Base-by-base conservation (phyloP, 2,329 filamentous ascomycete genomes). In the Alternaria brassicae region DNA sequence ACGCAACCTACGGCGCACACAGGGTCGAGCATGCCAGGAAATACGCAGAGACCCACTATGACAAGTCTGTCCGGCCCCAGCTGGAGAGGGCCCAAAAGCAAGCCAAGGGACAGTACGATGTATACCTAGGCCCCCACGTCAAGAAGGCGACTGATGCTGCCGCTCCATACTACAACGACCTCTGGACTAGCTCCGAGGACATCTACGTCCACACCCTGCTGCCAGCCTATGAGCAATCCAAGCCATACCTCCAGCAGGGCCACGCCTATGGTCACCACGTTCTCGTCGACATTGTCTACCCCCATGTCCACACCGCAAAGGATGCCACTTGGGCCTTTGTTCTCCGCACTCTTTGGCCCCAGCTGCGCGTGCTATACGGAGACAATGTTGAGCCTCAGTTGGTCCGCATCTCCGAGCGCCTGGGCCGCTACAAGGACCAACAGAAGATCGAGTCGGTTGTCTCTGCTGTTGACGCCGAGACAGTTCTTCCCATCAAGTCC, bases 331-430 rank as follows among this genome's bases (percentile, higher is more conserved):
- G 88, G 58, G 80, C 85, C 12, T 94, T 97, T 72, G 80, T 96
- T 32, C 87, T 92, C 58, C 86, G 87, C 45, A 89, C 88, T 2
- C 81, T 98, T 15, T 95, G 91, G 89, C 94, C 94, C 2, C 89
- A 90, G 65, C 63, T 97, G 10, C 88, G 90, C 25, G 84, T 91
- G 13, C 81, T 97, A 5, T 98, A 98, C 72, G 86, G 89, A 10
- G 89, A 97, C 72, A 97, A 96, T 69, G 93, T 99, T 3, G 93
- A 98, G 80, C 96, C 96, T 13, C 96, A 99, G 78, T 84, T 99
- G 13, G 86, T 94, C 56, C 92, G 93, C 70, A 98, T 99, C 71
- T 91, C 92, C 12, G 91, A 97, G 80, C 89, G 93, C 44, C 85
- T 99, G 10, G 93, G 93, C 39, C 84, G 90, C 47, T 91, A 93